Conservation (phyloP, 2,329 filamentous ascomycete genomes). For the Xylariaceae sp. region DNA sequence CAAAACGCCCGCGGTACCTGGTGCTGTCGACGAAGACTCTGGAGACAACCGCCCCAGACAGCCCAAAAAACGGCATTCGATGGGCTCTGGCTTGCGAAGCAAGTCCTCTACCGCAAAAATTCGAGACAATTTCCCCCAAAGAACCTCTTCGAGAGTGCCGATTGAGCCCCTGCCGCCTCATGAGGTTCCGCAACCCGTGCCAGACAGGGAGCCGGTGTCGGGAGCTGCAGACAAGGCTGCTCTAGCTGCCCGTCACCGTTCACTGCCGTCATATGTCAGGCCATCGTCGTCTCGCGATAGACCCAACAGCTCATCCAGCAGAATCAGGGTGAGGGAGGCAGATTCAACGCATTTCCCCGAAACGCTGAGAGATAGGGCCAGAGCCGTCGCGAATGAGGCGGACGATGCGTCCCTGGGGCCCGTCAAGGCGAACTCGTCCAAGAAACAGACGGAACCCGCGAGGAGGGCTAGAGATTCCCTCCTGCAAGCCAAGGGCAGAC, state of each 20-base stretch:
- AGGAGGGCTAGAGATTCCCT: conserved; percentile 1
- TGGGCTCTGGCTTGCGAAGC: conserved; percentile 16
- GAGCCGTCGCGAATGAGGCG: conserved; percentile 8
- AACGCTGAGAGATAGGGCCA: conserved; percentile 14
- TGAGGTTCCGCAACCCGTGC: conserved; percentile 3
- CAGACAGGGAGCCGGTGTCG: conserved; percentile 4
- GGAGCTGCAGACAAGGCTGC: conserved; percentile 6
- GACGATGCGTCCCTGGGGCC: conserved; percentile 4
- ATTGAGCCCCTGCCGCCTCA: conserved; percentile 5
- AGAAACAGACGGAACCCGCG: conserved; percentile 4
- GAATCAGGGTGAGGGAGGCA: conserved; percentile 5
- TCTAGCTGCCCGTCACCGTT: conserved; percentile 17
- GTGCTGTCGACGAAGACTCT: conserved; percentile 8
- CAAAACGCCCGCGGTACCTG: conserved; percentile 3
- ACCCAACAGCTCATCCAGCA: conserved; percentile 7
- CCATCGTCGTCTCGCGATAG: conserved; percentile 8
- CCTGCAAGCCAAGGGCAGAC: conserved; percentile 2
- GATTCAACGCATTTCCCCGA: conserved; percentile 15
- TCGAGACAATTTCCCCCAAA: conserved; percentile 9
- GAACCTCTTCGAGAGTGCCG: conserved; percentile 11
- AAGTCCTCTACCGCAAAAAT: conserved; percentile 9
- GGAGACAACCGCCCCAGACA: conserved; percentile 8
- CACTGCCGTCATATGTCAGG: conserved; percentile 19
- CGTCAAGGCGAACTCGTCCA: conserved; percentile 7
- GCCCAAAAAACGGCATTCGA: conserved; percentile 15